phyloP scores from a whole-genome alignment of 2,329 filamentous ascomycete species.

The Talaromyces piceae region DNA sequence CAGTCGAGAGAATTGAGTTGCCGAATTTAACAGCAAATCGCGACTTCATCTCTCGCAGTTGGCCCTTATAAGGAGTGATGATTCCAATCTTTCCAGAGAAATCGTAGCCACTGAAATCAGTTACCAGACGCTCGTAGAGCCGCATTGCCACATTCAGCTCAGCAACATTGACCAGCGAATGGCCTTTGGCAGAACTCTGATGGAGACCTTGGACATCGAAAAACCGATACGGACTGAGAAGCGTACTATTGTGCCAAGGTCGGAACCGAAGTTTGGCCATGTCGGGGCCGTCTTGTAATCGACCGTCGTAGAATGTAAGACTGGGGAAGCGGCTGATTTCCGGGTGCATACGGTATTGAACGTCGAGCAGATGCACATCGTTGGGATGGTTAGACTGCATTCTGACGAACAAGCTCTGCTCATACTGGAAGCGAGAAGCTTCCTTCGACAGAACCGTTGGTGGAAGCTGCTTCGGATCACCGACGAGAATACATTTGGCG shows the following conservation, averaged over 20 bases:
- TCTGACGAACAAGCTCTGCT: conserved; percentile 94
- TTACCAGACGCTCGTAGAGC: conserved; percentile 70
- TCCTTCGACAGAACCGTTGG: conserved; percentile 93
- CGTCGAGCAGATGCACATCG: conserved; percentile 89
- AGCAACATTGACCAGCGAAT: conserved; percentile 81
- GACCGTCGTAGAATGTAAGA: conserved; percentile 82
- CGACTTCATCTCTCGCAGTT: conserved; percentile 69
- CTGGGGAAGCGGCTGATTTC: conserved; percentile 91
- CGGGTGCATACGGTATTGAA: conserved; percentile 98
- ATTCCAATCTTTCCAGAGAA: conserved; percentile 83
- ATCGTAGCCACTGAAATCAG: conserved; percentile 62
- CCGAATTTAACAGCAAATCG: conserved; percentile 69
- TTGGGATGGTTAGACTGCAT: conserved; percentile 91
- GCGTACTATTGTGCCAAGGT: conserved; percentile 75
- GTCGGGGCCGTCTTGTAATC: conserved; percentile 72
- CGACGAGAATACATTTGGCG: conserved; percentile 92
- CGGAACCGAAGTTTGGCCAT: conserved; percentile 70
- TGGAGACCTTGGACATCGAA: conserved; percentile 92
- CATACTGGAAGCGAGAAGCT: conserved; percentile 86
- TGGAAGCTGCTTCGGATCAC: conserved; percentile 93
- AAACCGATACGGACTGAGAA: conserved; percentile 91
- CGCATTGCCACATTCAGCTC: conserved; percentile 82
- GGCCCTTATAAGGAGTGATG: conserved; percentile 96
- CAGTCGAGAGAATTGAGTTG: conserved; percentile 62
- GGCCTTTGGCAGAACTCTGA: conserved; percentile 69